Conservation (phyloP, 768 basidiomycete genomes). For the Leucogyrophana mollusca region DNA sequence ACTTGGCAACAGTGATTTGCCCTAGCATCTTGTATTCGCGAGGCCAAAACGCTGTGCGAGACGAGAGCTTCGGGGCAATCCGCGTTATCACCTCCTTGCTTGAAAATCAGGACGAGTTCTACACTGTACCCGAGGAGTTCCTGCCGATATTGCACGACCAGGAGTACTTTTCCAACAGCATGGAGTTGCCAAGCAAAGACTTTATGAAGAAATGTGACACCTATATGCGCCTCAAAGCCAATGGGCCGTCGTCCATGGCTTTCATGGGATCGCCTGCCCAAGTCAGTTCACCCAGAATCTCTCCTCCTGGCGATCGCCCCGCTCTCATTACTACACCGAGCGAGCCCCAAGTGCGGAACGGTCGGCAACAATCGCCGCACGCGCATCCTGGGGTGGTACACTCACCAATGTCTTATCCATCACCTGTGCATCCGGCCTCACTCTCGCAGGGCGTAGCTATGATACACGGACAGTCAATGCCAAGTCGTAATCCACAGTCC, state of each 20-base stretch:
- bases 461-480: slow-evolving; percentile 42
- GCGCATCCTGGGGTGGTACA: slow-evolving; percentile 38
- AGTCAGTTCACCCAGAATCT: slow-evolving; percentile 18
- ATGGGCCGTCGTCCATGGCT: slow-evolving; percentile 46
- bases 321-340: slow-evolving; percentile 38
- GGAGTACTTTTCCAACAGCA: slow-evolving; percentile 83
- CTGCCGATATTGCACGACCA: slow-evolving; percentile 83
- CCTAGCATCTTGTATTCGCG: slow-evolving; percentile 96
- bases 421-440: slow-evolving; percentile 43
- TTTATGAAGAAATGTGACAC: slow-evolving; percentile 94
- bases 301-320: slow-evolving; percentile 48
- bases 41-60: slow-evolving; percentile 80
- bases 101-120: slow-evolving; percentile 94
- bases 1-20: slow-evolving; percentile 95
- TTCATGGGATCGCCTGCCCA: slow-evolving; percentile 26
- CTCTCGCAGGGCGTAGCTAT: slow-evolving; percentile 43
- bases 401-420: slow-evolving; percentile 44
- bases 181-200: slow-evolving; percentile 92
- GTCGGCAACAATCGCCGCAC: slow-evolving; percentile 39
- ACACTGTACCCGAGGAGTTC: slow-evolving; percentile 91
- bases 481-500: slow-evolving; percentile 34
- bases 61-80: slow-evolving; percentile 91
- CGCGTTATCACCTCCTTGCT: slow-evolving; percentile 82
- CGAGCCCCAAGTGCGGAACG: slow-evolving; percentile 36
- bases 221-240: slow-evolving; percentile 74